phyloP scores from a whole-genome alignment of 2,329 filamentous ascomycete genomes.

The Cytospora chrysosperma region DNA sequence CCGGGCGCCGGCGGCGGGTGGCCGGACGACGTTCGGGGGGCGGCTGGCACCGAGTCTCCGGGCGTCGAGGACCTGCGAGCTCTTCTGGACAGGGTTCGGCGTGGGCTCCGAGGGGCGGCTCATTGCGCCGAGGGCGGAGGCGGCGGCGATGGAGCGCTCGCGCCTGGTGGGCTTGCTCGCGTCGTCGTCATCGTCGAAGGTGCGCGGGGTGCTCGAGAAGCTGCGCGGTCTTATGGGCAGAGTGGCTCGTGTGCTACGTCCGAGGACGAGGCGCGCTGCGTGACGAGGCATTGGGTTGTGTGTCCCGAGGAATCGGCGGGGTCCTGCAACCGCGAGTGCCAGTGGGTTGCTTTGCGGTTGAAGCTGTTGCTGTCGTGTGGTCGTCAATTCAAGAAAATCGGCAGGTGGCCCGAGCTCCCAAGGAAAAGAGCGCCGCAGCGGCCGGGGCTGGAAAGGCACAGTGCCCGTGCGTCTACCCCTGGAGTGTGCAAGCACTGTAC shows the following conservation, averaged over 20 bases:
- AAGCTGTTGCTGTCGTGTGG: conserved; percentile 3
- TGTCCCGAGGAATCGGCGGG: neutral
- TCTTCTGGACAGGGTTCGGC: neutral
- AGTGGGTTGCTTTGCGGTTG: neutral
- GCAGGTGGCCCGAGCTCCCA: conserved; percentile 14
- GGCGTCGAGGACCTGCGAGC: neutral
- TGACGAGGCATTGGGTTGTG: conserved; percentile 22
- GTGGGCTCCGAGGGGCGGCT: conserved; percentile 8
- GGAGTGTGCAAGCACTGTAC: neutral
- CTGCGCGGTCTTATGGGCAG: conserved; percentile 5
- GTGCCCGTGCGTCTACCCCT: neutral
- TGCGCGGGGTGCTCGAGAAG: conserved; percentile 19
- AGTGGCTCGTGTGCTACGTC: conserved; percentile 16
- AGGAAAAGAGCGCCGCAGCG: neutral
- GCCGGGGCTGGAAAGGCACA: neutral
- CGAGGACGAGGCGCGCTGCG: conserved; percentile 25
- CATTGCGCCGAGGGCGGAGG: conserved; percentile 22
- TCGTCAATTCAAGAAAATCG: conserved; percentile 11
- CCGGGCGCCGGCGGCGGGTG: neutral
- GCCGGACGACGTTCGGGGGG: neutral
- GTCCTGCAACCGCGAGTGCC: neutral
- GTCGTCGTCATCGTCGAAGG: conserved; percentile 17
- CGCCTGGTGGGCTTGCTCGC: conserved; percentile 13
- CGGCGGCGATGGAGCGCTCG: conserved; percentile 22
- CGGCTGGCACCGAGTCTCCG: neutral